These are phyloP conservation scores for Exophiala sideris DNA, from an alignment of 2,329 filamentous ascomycete genomes.

Conservation along the genomic window DNA sequence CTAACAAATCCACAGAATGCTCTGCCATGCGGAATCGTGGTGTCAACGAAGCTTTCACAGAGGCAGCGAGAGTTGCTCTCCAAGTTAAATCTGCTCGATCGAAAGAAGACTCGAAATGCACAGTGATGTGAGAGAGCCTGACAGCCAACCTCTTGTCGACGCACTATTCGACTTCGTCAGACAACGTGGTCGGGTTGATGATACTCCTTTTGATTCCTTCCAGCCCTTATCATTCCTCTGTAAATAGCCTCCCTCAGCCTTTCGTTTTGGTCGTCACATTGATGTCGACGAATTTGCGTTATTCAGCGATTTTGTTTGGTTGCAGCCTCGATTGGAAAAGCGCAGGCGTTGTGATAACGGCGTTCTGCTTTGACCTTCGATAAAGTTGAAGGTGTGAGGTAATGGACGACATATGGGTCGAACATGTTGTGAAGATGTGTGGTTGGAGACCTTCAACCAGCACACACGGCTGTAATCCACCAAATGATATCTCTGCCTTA, in stretches of 20 bases:
- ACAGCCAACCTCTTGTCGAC: not conserved
- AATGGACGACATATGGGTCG: too few relatives aligned
- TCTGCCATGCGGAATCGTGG: constrained; percentile 97
- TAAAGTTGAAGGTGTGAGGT: too few relatives aligned
- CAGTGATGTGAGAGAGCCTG: constrained; percentile 26
- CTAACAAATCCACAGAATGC: constrained; percentile 63
- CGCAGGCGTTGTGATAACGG: constrained; percentile 9
- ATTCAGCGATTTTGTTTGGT: constrained; percentile 12
- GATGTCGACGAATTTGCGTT: not conserved
- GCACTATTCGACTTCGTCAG: not conserved
- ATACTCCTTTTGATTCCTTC: not conserved
- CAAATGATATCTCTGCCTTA: not conserved
- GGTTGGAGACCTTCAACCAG: too few relatives aligned
- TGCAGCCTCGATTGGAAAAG: constrained; percentile 6
- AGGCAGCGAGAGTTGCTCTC: constrained; percentile 90
- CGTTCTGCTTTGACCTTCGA: constrained; percentile 1
- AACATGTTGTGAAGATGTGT: too few relatives aligned
- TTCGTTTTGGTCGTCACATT: not conserved
- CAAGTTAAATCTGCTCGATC: constrained; percentile 42
- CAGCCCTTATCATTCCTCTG: not conserved
- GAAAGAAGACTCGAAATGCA: constrained; percentile 33
- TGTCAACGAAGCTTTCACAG: constrained; percentile 97
- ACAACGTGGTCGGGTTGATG: not conserved
- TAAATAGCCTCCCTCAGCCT: constrained; percentile 11
- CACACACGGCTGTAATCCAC: too few relatives aligned